Conservation (phyloP, 257 asterid species). For the Solanum ahanhuiri region DNA sequence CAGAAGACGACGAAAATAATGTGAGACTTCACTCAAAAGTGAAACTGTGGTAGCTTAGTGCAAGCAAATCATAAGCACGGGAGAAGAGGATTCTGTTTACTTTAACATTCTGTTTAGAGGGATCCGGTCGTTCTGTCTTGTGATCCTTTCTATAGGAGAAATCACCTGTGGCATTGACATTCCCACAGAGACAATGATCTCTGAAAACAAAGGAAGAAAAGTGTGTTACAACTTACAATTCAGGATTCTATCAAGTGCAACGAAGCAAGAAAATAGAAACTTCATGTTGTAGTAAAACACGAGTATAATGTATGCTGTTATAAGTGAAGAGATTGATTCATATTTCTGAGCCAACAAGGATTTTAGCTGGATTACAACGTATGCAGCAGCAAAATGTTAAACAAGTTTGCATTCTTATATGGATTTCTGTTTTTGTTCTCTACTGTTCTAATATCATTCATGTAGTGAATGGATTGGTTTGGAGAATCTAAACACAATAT, state of each 20-base stretch:
- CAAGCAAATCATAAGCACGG: background rate
- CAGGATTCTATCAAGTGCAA: background rate
- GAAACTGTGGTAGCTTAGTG: background rate
- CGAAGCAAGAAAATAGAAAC: background rate
- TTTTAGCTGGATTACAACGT: background rate
- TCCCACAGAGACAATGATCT: conserved; percentile 85
- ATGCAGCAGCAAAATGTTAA: background rate
- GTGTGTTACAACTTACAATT: background rate
- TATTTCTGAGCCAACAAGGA: background rate
- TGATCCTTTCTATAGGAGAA: conserved; percentile 34
- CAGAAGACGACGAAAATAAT: background rate
- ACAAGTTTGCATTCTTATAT: background rate
- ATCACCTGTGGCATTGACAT: conserved; percentile 87
- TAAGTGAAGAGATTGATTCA: background rate
- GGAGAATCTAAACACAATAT: background rate
- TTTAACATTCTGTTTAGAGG: conserved; percentile 41
- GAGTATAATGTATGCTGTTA: background rate
- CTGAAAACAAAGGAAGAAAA: conserved; percentile 27
- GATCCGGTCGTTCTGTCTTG: conserved; percentile 24
- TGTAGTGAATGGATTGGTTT: background rate
- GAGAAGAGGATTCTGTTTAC: background rate
- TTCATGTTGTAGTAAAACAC: background rate
- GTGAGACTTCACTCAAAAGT: background rate
- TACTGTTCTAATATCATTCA: background rate
- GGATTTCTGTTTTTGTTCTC: background rate